phyloP scores from a whole-genome alignment of 148 eudicot species.

The Rhododendron henanense region DNA sequence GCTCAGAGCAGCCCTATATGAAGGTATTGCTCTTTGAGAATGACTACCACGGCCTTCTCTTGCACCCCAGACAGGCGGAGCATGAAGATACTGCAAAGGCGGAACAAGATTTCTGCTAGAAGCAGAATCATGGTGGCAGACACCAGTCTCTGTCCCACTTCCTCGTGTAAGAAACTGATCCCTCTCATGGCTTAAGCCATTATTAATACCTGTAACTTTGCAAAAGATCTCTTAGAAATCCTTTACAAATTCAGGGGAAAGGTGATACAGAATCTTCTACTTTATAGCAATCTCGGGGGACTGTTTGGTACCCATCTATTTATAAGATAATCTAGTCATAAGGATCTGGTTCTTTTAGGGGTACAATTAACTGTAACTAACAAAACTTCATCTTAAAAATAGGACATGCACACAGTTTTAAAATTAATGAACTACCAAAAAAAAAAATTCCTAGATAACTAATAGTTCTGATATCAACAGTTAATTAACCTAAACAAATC shows the following conservation, averaged over 20 bases:
- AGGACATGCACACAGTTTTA: neutral
- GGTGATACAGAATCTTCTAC: neutral
- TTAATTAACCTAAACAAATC: neutral
- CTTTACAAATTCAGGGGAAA: neutral
- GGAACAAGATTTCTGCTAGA: conserved; percentile 19
- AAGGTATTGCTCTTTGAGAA: conserved; percentile 15
- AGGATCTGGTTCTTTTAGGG: neutral
- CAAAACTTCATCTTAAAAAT: neutral
- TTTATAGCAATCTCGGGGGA: neutral
- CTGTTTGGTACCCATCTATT: neutral
- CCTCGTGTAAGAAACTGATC: conserved; percentile 24
- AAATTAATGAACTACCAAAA: neutral
- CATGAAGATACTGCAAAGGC: conserved; percentile 18
- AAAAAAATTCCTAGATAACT: neutral
- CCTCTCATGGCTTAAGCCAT: conserved; percentile 12
- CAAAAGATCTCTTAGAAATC: neutral
- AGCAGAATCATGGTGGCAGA: conserved; percentile 10
- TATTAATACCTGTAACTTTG: conserved; percentile 17
- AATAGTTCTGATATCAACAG: neutral
- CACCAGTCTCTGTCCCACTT: conserved; percentile 9
- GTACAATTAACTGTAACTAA: neutral
- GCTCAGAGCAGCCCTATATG: conserved; percentile 18
- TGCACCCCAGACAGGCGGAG: conserved; percentile 13
- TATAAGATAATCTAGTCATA: neutral
- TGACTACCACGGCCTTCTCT: conserved; percentile 17